Conservation (phyloP, 2,329 filamentous ascomycete species). For the Hypoxylon sp. region DNA sequence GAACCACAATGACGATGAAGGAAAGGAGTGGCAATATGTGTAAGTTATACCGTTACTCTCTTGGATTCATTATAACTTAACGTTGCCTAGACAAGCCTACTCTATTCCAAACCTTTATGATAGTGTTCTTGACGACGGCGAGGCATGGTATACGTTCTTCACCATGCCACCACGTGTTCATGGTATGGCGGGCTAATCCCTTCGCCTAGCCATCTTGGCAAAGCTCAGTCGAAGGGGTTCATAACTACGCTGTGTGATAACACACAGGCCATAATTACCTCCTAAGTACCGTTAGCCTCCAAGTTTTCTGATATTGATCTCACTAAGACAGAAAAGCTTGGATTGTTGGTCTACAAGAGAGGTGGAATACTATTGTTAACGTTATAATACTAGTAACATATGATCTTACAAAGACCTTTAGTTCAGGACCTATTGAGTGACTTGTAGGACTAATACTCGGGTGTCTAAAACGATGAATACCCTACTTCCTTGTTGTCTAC, state of each 20-base stretch:
- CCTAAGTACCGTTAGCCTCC: background rate
- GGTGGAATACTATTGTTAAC: too few relatives aligned
- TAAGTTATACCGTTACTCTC: background rate
- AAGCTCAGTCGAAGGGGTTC: too few relatives aligned
- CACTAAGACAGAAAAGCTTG: background rate
- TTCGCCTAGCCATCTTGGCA: background rate
- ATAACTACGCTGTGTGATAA: background rate
- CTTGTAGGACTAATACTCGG: too few relatives aligned
- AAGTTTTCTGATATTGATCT: background rate
- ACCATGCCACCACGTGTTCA: background rate
- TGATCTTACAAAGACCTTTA: too few relatives aligned
- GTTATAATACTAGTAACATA: too few relatives aligned
- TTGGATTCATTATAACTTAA: background rate
- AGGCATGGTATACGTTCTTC: background rate
- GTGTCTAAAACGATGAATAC: too few relatives aligned
- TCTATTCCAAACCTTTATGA: background rate
- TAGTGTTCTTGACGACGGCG: background rate
- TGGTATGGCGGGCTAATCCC: background rate
- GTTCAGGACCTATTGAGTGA: too few relatives aligned
- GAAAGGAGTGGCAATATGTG: background rate
- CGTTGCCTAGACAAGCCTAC: background rate
- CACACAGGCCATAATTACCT: background rate
- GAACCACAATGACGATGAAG: background rate
- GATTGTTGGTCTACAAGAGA: background rate
- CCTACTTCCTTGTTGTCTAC: too few relatives aligned